Evolutionary conservation across 192 early-diverging fungal species (phyloP).

Genomic region (Backusella liffmaniae): DNA sequence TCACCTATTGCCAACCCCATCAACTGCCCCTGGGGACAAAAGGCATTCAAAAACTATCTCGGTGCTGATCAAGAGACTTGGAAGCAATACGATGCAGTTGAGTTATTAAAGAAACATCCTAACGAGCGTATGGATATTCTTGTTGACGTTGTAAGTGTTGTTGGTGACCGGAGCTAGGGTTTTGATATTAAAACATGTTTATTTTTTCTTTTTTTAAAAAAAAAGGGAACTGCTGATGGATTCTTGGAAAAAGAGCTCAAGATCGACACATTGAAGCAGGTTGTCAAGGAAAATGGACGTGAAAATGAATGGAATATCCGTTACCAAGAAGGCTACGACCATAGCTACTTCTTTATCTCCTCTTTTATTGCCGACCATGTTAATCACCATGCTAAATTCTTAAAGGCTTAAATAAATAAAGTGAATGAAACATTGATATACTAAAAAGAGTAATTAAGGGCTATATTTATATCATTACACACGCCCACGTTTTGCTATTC

Average conservation of each 20-base stretch:
- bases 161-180: not conserved
- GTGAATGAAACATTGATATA: not conserved
- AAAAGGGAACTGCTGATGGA: constrained; percentile 66
- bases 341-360: constrained; percentile 84
- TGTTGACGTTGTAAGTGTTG: constrained; percentile 36
- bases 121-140: constrained; percentile 41
- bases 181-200: not conserved
- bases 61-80: constrained; percentile 58
- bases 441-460: too few species aligned
- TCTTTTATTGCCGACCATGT: constrained; percentile 80
- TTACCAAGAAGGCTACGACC: constrained; percentile 82
- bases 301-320: constrained; percentile 55
- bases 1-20: constrained; percentile 79
- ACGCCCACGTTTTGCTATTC: not conserved
- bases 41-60: constrained; percentile 77
- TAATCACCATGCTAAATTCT: constrained; percentile 64
- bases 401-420: constrained; percentile 25
- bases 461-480: too few species aligned
- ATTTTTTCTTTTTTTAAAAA: not conserved
- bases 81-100: constrained; percentile 74
- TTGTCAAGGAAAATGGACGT: constrained; percentile 40
- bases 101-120: constrained; percentile 56
- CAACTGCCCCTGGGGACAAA: constrained; percentile 74
- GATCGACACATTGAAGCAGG: constrained; percentile 55
- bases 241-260: constrained; percentile 72